phyloP scores from a whole-genome alignment of 1,284 basidiomycete genomes.

The Puccinia horiana region DNA sequence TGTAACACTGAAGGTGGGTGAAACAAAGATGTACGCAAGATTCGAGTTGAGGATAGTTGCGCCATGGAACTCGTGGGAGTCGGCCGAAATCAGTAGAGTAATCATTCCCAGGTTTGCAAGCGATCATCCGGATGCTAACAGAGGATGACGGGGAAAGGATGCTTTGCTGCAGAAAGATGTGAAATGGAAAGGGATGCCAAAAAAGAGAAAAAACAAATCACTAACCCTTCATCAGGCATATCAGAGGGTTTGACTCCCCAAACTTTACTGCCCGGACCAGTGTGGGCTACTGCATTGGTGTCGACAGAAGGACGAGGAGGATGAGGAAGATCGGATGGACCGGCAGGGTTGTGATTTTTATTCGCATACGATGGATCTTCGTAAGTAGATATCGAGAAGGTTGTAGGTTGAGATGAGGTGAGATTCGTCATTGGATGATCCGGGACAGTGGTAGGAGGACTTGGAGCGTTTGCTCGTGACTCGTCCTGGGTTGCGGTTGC shows the following conservation, averaged over 20 bases:
- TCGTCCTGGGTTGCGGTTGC: not conserved
- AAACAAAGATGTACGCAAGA: not conserved
- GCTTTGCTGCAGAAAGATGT: not conserved
- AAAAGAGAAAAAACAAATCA: not conserved
- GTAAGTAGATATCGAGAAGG: constrained; percentile 46
- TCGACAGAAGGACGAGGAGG: constrained; percentile 16
- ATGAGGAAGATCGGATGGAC: constrained; percentile 18
- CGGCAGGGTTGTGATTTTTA: constrained; percentile 12
- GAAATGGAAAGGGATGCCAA: not conserved
- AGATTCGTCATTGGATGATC: not conserved
- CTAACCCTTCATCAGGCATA: constrained; percentile 50
- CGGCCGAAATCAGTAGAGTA: not conserved
- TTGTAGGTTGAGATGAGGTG: constrained; percentile 20
- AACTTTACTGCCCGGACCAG: constrained; percentile 17
- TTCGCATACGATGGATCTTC: constrained; percentile 41
- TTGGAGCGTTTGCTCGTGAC: not conserved
- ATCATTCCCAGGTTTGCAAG: not conserved
- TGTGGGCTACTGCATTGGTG: constrained; percentile 1
- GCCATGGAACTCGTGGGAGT: not conserved
- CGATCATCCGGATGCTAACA: not conserved
- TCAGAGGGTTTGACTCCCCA: constrained; percentile 50
- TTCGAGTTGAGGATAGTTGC: not conserved
- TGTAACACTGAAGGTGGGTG: not conserved
- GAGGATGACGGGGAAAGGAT: not conserved
- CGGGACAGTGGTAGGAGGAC: not conserved